Base-by-base conservation (phyloP, 441 rosid genomes). In the Arabidopsis hybrid region DNA sequence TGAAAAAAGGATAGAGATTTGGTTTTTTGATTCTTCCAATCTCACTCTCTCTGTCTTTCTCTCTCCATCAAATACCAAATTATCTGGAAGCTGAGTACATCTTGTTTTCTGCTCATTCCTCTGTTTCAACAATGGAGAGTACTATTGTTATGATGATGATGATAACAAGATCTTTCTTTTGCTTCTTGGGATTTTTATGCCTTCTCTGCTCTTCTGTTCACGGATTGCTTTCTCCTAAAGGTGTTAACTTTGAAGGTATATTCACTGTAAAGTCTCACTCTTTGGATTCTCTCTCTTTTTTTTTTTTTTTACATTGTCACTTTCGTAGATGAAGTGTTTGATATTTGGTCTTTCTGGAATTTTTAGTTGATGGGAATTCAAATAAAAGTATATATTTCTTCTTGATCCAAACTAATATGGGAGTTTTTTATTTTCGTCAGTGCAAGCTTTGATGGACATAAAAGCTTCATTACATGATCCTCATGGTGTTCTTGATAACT, bases 171-270 rank as follows among this genome's bases (percentile, higher is more conserved):
- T 82, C 60, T 55, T 60, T 67, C 60, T 21, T 81, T 50, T 79
- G 11, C 75, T 60, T 85, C 68, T 43, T 84, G 74, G 77, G 62
- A 56, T 77, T 89, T 10, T 61, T 89, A 8, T 89, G 83, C 85
- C 81, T 87, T 83, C 81, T 83, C 82, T 47, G 50, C 70, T 73
- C 85, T 71, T 73, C 85, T 71, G 89, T 85, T 17, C 73, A 76
- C 71, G 96, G 92, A 49, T 71, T 91, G 85, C 85, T 95, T 75
- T 92, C 99, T 67, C 81, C 98, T 17, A 87, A 92, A 88, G 99
- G 99, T 65, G 91, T 95, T 32, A 95, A 95, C 89, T 95, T 79
- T 83, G 99, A 95, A 91, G 99, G 99, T 91, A 85, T 77, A 7
- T 13, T 13, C 7, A n/a, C 14, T 5, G 1, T 51, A 1, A 49